Base-by-base conservation (phyloP, 73 alveolate species). In the Symbiodinium pilosum region DNA sequence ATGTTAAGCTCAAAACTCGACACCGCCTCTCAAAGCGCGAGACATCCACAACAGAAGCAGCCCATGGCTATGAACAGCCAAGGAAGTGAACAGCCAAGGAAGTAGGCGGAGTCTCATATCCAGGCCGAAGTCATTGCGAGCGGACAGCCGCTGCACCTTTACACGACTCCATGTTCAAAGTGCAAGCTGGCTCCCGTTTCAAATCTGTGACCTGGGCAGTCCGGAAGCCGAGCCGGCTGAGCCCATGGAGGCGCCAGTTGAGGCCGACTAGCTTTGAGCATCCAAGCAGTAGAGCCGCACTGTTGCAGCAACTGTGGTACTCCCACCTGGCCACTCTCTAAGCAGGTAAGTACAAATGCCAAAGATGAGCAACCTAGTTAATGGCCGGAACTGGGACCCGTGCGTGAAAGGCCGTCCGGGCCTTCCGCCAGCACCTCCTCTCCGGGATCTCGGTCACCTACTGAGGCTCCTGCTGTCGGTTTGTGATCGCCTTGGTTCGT, bases 1-100 rank as follows among this genome's bases (percentile, higher is more conserved):
- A 89, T 26, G 95, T 86, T 24, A 68, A 64, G 51, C 87, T 89
- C 75, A 38, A 64, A 73, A 87, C 36, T 30, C 34, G 73, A 54
- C 73, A 54, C 73, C 68, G 68, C 12, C 21, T 51, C 68, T 51
- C 68, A 51, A 16, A 51, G 68, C 68, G 21, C 68, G 68, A 51
- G 68, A 24, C 21, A 0, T n/a, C n/a, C n/a, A n/a, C n/a, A n/a
- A n/a, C n/a, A n/a, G n/a, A n/a, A n/a, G n/a, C n/a, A n/a, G n/a
- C n/a, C n/a, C n/a, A n/a, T n/a, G n/a, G n/a, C n/a, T n/a, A n/a
- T n/a, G n/a, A n/a, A n/a, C n/a, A n/a, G n/a, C n/a, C n/a, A n/a
- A n/a, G n/a, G n/a, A n/a, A n/a, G n/a, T n/a, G n/a, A n/a, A n/a
- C n/a, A n/a, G n/a, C n/a, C n/a, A n/a, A n/a, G n/a, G n/a, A n/a